Evolutionary conservation across 805 yeast genomes (phyloP), one percentile per base, ranked within the genome.

Genomic region (Starmerella floricola): DNA sequence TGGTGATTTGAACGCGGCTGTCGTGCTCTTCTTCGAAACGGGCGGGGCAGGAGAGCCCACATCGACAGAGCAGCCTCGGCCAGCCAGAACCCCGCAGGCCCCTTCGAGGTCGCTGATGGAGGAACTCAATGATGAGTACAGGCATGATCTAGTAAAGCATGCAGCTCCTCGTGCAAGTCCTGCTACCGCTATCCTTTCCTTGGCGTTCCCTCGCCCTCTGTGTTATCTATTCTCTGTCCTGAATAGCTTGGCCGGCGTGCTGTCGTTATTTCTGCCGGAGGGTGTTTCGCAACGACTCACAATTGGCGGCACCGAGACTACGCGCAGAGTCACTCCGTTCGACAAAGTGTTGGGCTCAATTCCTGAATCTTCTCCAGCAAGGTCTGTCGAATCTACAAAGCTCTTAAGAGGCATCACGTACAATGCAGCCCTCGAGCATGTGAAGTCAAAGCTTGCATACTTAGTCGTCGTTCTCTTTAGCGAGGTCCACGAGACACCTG

Each of bases 391-490:
- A n/a, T n/a, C n/a, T n/a, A n/a, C n/a, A n/a, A n/a, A n/a, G n/a
- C 63, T 30, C 31, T 67, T 36, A 24, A 10, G 16, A 2, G 34
- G 21, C 27, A 5, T 4, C 16, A 34, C 93, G 28, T 88, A 86
- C 61, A 75, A 87, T 1, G 78, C 79, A 44, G 87, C 95, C 1
- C 62, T 87, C 41, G 76, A 72, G 53, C 65, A 69, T 53, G 80
- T 91, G 28, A 79, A 81, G 39, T 66, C 71, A 28, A 73, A 81
- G 41, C 79, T 78, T 21, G 74, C 77, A 58, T 84, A 84, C 67
- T 65, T 87, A 32, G 62, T 83, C 39, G 74, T 86, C 2, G 77
- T 82, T 49, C 61, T 91, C 38, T 81, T 83, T 42, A 79, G 82
- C 54, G 75, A 76, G 17, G 73, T 76, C 43, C 78, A 82, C 56